Percentiles rank a stretch among this genome's conserved stretches.
Conservation (phyloP, 2,329 filamentous ascomycete species). For the Diatrype stigma region DNA sequence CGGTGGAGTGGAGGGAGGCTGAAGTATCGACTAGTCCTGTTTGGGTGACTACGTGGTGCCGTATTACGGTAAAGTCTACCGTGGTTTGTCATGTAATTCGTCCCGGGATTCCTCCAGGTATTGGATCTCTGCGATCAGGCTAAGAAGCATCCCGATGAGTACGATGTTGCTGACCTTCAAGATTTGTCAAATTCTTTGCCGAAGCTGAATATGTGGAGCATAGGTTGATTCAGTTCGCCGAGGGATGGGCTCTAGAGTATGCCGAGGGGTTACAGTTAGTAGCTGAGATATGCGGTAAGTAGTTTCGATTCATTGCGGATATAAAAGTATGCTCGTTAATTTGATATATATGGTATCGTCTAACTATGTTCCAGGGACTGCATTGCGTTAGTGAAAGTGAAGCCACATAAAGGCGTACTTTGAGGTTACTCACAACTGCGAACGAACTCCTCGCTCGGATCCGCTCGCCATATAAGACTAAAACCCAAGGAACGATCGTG, state of each 20-base stretch:
- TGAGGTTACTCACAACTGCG: no score
- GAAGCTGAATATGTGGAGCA: slow-evolving; percentile 15
- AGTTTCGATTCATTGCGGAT: background rate
- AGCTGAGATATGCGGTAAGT: background rate
- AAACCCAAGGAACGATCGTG: slow-evolving; percentile 81
- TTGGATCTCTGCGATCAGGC: slow-evolving; percentile 27
- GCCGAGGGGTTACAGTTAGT: no score
- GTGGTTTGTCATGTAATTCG: slow-evolving; percentile 15
- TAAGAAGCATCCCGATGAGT: slow-evolving; percentile 39
- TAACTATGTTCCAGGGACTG: slow-evolving; percentile 9
- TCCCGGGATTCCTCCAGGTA: slow-evolving; percentile 9
- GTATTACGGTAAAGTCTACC: slow-evolving; percentile 18
- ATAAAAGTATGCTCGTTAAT: background rate
- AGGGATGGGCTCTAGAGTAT: background rate
- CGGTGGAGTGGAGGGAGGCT: slow-evolving; percentile 19
- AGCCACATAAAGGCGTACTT: slow-evolving; percentile 23
- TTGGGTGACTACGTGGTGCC: slow-evolving; percentile 18
- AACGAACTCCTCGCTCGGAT: slow-evolving; percentile 76
- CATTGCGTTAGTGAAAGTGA: background rate
- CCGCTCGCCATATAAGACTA: slow-evolving; percentile 71
- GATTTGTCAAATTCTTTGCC: slow-evolving; percentile 17
- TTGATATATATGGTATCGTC: no score
- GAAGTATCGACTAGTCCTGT: slow-evolving; percentile 7
- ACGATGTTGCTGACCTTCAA: slow-evolving; percentile 22
- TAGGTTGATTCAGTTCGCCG: background rate